Evolutionary conservation across 495 filamentous ascomycete genomes (phyloP), one percentile per base, ranked within the genome.

Genomic region (Aspergillus funiculosus): DNA sequence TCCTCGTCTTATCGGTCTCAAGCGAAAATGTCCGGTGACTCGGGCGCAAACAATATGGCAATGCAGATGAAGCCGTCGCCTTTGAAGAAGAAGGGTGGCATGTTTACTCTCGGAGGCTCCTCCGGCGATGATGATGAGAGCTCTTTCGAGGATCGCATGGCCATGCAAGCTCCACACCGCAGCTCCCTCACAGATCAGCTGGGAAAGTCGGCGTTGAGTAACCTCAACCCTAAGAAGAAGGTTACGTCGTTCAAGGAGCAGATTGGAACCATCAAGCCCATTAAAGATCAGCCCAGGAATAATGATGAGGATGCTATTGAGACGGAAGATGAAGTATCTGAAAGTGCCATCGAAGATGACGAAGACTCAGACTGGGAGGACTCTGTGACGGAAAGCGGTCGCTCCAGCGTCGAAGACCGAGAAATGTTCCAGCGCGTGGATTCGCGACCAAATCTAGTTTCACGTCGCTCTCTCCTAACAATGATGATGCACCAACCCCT

Each of bases 351-450:
- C 35, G 88, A 94, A 43, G 89, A 95, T 39, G 91, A 94, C 31
- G 86, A 89, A 35, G 85, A 84, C 19, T 87, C 75, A 8, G 86
- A 92, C 44, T 94, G 89, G 88, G 89, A 94, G 60, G 91, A 95
- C 52, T 92, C 89, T 6, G 78, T 84, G n/a, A 89, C 89, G 24
- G 86, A 94, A 47, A 94, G 82, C 54, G 87, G 80, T 17, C 82
- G 80, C 41, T 86, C 87, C 0, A 91, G 83, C 56, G 73, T 86
- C 18, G 85, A 91, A 43, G 87, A 92, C 14, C 81, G 79, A 48
- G 70, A 79, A 41, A 70, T 86, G 52, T 97, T 97, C 74, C 80
- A 87, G 59, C 81, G 92, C 5, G 89, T 97, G 21, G 89, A 95
- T 60, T 95, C 91, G 14, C 78, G 81, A 52, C 82, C 86, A 1